A percentile compares a stretch with the other conserved stretches of the same genome.
Evolutionary conservation across 768 basidiomycete species (phyloP).

Genomic region (Hemileccinum impolitum): DNA sequence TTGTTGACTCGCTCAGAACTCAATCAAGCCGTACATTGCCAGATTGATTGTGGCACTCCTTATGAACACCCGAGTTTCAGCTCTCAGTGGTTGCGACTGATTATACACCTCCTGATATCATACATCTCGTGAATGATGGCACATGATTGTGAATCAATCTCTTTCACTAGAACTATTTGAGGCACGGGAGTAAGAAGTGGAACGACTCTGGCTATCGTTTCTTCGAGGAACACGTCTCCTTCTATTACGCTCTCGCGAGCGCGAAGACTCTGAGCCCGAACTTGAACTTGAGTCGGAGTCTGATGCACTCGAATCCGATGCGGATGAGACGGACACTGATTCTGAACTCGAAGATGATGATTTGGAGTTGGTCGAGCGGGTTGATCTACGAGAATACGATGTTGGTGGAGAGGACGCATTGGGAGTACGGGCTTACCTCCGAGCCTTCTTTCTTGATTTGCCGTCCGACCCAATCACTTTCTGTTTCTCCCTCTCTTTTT

Average conservation of each 20-base stretch:
- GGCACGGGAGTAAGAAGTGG: constrained; percentile 16
- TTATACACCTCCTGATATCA: constrained; percentile 1
- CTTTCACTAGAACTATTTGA: constrained; percentile 14
- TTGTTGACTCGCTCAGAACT: not conserved
- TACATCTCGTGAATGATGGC: constrained; percentile 12
- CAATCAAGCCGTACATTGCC: not conserved
- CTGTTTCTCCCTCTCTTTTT: constrained; percentile 62
- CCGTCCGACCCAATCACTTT: constrained; percentile 26
- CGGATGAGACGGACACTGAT: constrained; percentile 17
- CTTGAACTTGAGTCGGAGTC: constrained; percentile 38
- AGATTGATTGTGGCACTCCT: constrained; percentile 88
- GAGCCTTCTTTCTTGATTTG: constrained; percentile 34
- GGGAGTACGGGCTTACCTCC: constrained; percentile 37
- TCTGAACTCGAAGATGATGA: constrained; percentile 28
- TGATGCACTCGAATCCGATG: constrained; percentile 44
- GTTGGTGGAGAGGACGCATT: not conserved
- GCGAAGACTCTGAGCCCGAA: constrained; percentile 46
- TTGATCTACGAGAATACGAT: constrained; percentile 27
- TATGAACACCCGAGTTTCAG: constrained; percentile 77
- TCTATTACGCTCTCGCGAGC: constrained; percentile 39
- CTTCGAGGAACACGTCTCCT: constrained; percentile 38
- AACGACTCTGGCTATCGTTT: constrained; percentile 20
- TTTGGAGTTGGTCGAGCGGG: constrained; percentile 27
- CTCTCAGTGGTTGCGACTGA: constrained; percentile 28
- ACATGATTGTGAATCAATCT: constrained; percentile 13